phyloP scores from a whole-genome alignment of 495 filamentous ascomycete genomes.

The Hypomontagnella monticulosa region DNA sequence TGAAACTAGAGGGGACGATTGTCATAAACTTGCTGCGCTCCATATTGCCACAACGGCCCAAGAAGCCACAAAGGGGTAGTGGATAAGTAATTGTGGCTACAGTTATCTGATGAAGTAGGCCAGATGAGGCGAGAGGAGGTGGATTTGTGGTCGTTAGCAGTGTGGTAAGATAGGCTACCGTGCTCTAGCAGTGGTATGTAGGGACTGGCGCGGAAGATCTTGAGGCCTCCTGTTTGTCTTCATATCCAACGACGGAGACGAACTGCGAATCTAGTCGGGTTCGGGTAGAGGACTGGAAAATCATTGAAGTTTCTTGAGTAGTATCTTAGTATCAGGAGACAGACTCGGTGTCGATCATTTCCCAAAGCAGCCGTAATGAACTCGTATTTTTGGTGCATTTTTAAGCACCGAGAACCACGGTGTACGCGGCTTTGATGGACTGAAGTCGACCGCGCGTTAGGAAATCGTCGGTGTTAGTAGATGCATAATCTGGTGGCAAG shows the following conservation, averaged over 20 bases:
- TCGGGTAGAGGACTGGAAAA: slow-evolving; percentile 8
- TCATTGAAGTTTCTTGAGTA: slow-evolving; percentile 1
- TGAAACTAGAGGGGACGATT: not conserved
- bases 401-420: slow-evolving; percentile 20
- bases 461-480: slow-evolving; percentile 15
- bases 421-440: slow-evolving; percentile 8
- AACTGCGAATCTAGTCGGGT: slow-evolving; percentile 23
- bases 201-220: not conserved
- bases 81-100: not conserved
- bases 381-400: slow-evolving; percentile 35
- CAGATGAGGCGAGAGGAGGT: not conserved
- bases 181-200: not conserved
- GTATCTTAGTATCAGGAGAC: slow-evolving; percentile 19
- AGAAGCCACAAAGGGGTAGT: not conserved
- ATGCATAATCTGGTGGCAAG: slow-evolving; percentile 33
- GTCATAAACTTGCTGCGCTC: not conserved
- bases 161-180: slow-evolving; percentile 2
- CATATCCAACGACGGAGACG: not conserved
- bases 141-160: slow-evolving; percentile 1
- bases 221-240: slow-evolving; percentile 20
- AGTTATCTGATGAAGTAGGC: not conserved
- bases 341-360: slow-evolving; percentile 24
- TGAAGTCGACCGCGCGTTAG: slow-evolving; percentile 6
- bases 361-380: slow-evolving; percentile 3
- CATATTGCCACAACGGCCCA: slow-evolving; percentile 24